Percentiles rank a stretch among this genome's conserved stretches.
These are phyloP conservation scores for Aspergillus funiculosus DNA, from an alignment of 495 filamentous ascomycete species.

Conservation along the genomic window DNA sequence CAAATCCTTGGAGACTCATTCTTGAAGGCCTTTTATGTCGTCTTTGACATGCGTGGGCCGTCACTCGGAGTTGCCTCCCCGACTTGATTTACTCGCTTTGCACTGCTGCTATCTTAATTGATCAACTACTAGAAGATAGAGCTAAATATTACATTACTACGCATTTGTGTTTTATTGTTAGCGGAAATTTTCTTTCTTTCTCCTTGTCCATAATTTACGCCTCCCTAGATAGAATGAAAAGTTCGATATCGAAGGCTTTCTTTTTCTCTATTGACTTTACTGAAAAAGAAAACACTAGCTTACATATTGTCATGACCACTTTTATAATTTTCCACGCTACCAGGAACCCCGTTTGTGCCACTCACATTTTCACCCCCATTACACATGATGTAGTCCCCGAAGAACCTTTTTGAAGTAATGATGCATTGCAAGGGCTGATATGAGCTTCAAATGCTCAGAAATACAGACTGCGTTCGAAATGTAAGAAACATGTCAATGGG, in stretches of 20 bases:
- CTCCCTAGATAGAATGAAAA: too few species aligned
- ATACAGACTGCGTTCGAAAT: constrained; percentile 28
- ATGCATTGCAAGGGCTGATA: constrained; percentile 15
- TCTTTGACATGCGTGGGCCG: constrained; percentile 58
- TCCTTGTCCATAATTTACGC: too few species aligned
- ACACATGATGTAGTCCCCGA: constrained; percentile 19
- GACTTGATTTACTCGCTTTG: constrained; percentile 9
- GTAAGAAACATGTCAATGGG: constrained; percentile 25
- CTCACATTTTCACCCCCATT: constrained; percentile 19
- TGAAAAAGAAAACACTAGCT: too few species aligned
- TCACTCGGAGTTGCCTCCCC: constrained; percentile 36
- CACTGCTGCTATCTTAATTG: constrained; percentile 1
- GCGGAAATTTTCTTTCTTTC: too few species aligned
- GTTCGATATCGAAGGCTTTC: too few species aligned
- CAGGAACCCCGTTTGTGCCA: constrained; percentile 22
- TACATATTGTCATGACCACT: too few species aligned
- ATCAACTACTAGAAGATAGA: constrained; percentile 10
- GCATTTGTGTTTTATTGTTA: too few species aligned
- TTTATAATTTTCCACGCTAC: too few species aligned
- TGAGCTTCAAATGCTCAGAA: constrained; percentile 29
- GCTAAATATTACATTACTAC: neutral
- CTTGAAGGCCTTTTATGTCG: constrained; percentile 73
- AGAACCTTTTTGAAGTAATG: constrained; percentile 17
- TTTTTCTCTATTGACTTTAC: too few species aligned
- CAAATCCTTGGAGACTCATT: constrained; percentile 78